Conservation (phyloP, 108 stramenopile species). For the Nitzschia palea region DNA sequence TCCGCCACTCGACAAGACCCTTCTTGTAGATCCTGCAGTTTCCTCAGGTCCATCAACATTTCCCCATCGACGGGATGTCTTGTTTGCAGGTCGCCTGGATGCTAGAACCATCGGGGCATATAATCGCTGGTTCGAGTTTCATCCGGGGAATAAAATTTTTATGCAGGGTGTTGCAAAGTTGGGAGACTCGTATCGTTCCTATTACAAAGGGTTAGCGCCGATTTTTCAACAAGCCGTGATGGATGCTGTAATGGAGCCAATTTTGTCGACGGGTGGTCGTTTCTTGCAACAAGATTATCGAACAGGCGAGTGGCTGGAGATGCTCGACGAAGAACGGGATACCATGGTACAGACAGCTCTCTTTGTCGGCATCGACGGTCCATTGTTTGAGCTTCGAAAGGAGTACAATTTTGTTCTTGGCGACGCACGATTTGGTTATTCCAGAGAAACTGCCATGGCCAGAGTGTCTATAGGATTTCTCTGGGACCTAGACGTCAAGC, state of each 20-base stretch:
- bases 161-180: conserved; percentile 12
- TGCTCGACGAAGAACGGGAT: conserved; percentile 22
- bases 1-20: conserved; percentile 12
- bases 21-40: conserved; percentile 8
- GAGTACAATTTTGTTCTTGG: conserved; percentile 29
- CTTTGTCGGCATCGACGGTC: neutral
- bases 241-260: neutral
- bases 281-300: conserved; percentile 55
- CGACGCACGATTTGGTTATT: conserved; percentile 39
- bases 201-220: conserved; percentile 1
- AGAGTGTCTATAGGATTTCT: conserved; percentile 18
- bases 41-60: conserved; percentile 35
- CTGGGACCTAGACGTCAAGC: neutral
- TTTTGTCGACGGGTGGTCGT: conserved; percentile 22
- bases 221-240: conserved; percentile 1
- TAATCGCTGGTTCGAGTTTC: conserved; percentile 48
- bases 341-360: conserved; percentile 19
- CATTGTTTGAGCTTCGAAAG: conserved; percentile 14
- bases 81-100: conserved; percentile 49
- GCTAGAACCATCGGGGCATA: conserved; percentile 43
- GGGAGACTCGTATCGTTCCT: conserved; percentile 29
- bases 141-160: conserved; percentile 57
- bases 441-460: conserved; percentile 22
- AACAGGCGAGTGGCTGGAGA: conserved; percentile 46
- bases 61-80: conserved; percentile 42